Base-by-base conservation (phyloP, 768 basidiomycete species). In the Pseudohyphozyma bogoriensis region DNA sequence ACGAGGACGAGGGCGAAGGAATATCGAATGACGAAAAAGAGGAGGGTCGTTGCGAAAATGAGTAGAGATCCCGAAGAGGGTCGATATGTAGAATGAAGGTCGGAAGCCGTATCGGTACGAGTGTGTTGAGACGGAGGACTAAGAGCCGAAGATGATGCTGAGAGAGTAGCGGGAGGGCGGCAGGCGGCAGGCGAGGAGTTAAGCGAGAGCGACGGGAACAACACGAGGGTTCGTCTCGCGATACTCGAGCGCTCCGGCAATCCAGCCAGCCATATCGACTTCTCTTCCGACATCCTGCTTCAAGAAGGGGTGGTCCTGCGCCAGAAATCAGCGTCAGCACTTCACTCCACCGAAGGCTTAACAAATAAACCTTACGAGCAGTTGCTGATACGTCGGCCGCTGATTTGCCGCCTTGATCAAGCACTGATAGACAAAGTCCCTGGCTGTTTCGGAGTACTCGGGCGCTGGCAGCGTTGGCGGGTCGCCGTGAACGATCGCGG, bases 401-500 rank as follows among this genome's bases (percentile, higher is more conserved):
- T 77, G 78, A 45, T 82, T 79, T 0, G 93, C 87, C 54, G 84
- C 80, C 77, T 95, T 95, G 68, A 81, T 76, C 63, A 99, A 75
- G 73, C 92, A 96, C 56, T 74, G 76, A 9, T 80, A 79, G 24
- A 96, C 85, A 79, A 89, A 97, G 63, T 91, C 85, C 56, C 83
- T 79, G 16, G 90, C 90, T 16, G 78, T 77, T 26, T 81, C 78
- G 40, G 80, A 79, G 73, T 84, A 89, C 1, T 76, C 77, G 1
- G 82, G n/a, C n/a, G n/a, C 81, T 0, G 92, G 92, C 35, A 99
- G 76, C 37, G 82, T 83, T 6, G 93, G 93, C 13, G 91, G 86
- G 58, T 90, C 87, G 1, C 91, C 93, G 65, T 95, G 85, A 3
- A 99, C 91, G 63, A 99, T 99, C 5, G 93, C 92, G n/a, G 85